Base-by-base conservation (phyloP, 148 eudicot species). In the Euryodendron excelsum region DNA sequence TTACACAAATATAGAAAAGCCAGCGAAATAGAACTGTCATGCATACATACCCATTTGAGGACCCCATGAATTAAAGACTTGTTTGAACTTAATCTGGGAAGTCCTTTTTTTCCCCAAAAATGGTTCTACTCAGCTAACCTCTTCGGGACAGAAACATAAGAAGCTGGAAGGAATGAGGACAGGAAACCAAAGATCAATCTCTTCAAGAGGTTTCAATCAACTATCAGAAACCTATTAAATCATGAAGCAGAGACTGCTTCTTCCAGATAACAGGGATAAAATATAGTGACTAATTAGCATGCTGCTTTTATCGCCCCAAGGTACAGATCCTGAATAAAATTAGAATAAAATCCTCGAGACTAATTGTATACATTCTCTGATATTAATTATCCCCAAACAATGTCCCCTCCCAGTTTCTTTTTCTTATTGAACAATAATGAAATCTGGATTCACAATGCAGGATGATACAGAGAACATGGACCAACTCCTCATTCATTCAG, bases 141-240 rank as follows among this genome's bases (percentile, higher is more conserved):
- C 39, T 64, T 64, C 1, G 20, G 36, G 21, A 5, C 21, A 31
- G 12, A 64, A 64, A 20, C 12, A 64, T n/a, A 30, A 64, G 39
- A 64, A 64, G 6, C 37, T 64, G 23, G 68, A 5, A 64, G 68
- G 64, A 17, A 18, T 30, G 41, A 18, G 39, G 11, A 33, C 11
- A 64, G 68, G 41, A 30, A 33, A 64, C 68, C n/a, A 31, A 60
- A 50, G 55, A 13, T 50, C 2, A 13, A 63, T 63, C 21, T 30
- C 39, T 63, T 63, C 68, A 30, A 63, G n/a, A 36, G 68, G n/a
- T 3, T 60, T 27, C 64, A 60, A 59, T 56, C 60, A 56, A 56
- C 60, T 20, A n/a, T 9, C 60, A 56, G 60, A 56, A n/a, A 27
- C 61, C 27, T 56, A 23, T 56, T 56, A 56, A 21, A 56, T 56